Evolutionary conservation across 2,329 filamentous ascomycete genomes (phyloP), one percentile per base, ranked within the genome.

Genomic region (Endoconidiophora polonica): DNA sequence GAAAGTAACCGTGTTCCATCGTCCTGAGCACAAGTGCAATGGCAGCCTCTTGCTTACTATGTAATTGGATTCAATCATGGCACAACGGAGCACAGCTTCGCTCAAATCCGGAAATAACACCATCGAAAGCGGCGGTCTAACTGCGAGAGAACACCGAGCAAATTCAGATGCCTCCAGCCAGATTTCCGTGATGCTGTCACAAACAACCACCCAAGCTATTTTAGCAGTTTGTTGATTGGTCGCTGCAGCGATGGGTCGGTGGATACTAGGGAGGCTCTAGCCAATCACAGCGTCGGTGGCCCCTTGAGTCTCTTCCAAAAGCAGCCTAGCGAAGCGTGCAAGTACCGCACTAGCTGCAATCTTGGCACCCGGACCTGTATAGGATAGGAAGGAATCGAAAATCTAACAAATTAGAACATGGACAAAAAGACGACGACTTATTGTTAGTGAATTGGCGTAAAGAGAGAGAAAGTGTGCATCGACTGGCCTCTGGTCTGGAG

Each of bases 291-390:
- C 10, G 9, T 16, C 29, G 12, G 5, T 41, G 7, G 23, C n/a
- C 50, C 44, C 50, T 45, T 52, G 45, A 40, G 42, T 39, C 33
- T 38, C 7, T 24, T 48, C 23, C 45, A 16, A 22, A 42, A 52
- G 24, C 23, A 24, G 36, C 6, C 5, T 45, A 48, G 50, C 44
- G 41, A 36, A n/a, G 50, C 45, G 24, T 45, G 41, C 36, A 48
- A 48, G 50, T 52, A 48, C 45, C 45, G 40, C 33, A 42, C 16
- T 40, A 40, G 26, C 22, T 24, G 22, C 2, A 47, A 22, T 37
- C 16, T 44, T 49, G 20, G 40, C 29, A 18, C 29, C 16, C 29
- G 18, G 39, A 20, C 29, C 23, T 3, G 14, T 24, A 18, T 6
- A 29, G 37, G 5, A 20, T 20, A 43, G 20, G 33, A 20, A 23